Evolutionary conservation across 2,329 filamentous ascomycete genomes (phyloP).

Genomic region (Paraphoma chrysanthemicola): DNA sequence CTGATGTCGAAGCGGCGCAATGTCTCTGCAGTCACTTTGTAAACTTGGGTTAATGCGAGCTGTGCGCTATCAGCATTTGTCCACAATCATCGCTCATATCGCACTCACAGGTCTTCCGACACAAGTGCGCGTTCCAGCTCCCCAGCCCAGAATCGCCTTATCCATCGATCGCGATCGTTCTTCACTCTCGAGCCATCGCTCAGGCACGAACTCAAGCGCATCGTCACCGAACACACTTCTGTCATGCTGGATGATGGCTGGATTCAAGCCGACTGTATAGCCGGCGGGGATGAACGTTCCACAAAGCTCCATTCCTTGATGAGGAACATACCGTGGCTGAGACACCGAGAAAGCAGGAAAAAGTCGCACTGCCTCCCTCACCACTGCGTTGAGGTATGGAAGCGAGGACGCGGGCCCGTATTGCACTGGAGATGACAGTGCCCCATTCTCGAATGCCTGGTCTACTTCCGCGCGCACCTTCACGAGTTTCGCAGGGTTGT

Average conservation of each 20-base stretch:
- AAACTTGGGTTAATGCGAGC: conserved; percentile 16
- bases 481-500: conserved; percentile 28
- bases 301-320: conserved; percentile 66
- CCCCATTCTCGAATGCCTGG: conserved; percentile 12
- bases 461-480: conserved; percentile 27
- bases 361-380: conserved; percentile 78
- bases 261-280: conserved; percentile 53
- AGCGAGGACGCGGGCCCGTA: conserved; percentile 63
- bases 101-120: conserved; percentile 59
- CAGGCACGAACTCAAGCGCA: conserved; percentile 51
- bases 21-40: conserved; percentile 11
- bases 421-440: conserved; percentile 16
- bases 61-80: conserved; percentile 8
- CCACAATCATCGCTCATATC: neutral
- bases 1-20: conserved; percentile 8
- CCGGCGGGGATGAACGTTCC: conserved; percentile 69
- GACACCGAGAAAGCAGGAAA: conserved; percentile 75
- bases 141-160: conserved; percentile 46
- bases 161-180: conserved; percentile 25
- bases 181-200: conserved; percentile 52
- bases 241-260: conserved; percentile 53
- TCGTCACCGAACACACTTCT: conserved; percentile 48
- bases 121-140: conserved; percentile 42
- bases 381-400: conserved; percentile 75
- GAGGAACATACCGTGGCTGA: conserved; percentile 74